These are phyloP conservation scores for Termitomyces heimii DNA, from an alignment of 768 basidiomycete species.

Conservation along the genomic window DNA sequence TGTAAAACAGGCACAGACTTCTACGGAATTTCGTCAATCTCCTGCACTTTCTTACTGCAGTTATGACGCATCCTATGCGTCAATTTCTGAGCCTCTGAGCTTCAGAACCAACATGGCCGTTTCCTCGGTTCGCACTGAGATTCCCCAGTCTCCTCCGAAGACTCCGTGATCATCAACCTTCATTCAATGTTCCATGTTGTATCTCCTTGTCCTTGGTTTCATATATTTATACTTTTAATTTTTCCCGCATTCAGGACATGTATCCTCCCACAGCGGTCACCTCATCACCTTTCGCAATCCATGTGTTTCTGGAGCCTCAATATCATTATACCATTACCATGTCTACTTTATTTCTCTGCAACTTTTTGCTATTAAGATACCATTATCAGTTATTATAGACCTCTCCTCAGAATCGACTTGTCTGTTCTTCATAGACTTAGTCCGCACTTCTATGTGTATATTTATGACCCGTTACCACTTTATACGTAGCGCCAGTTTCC, in stretches of 20 bases:
- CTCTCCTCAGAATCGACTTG: background rate
- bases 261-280: background rate
- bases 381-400: background rate
- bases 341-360: background rate
- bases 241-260: background rate
- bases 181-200: background rate
- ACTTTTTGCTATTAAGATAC: background rate
- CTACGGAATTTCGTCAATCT: constrained; percentile 1
- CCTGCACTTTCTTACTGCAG: constrained; percentile 2
- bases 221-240: background rate
- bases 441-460: background rate
- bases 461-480: background rate
- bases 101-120: constrained; percentile 36
- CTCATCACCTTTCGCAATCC: background rate
- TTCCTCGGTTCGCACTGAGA: constrained; percentile 37
- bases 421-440: background rate
- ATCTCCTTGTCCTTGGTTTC: background rate
- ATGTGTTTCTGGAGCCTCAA: background rate
- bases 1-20: constrained; percentile 1
- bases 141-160: constrained; percentile 23
- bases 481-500: background rate
- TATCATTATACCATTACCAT: background rate
- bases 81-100: constrained; percentile 19
- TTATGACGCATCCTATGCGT: constrained; percentile 7
- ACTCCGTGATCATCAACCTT: background rate